A percentile compares a stretch with the other conserved stretches of the same genome.
Evolutionary conservation across 1,284 basidiomycete genomes (phyloP).

Genomic region (Mycena sp.): DNA sequence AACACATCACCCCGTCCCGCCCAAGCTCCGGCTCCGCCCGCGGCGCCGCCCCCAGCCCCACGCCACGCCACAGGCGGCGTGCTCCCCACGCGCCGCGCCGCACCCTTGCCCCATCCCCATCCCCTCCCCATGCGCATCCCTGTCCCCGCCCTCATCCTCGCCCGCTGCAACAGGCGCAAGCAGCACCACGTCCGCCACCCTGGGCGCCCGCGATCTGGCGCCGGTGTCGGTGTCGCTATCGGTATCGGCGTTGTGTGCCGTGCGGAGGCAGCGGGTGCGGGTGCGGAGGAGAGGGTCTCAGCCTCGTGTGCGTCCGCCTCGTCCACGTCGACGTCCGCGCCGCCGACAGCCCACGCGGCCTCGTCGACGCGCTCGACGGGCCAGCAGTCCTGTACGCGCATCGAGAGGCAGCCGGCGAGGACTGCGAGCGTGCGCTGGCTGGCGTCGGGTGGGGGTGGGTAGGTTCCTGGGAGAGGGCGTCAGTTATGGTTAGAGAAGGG

Average conservation of each 20-base stretch:
- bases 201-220: slow-evolving; percentile 19
- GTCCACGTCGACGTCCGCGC: slow-evolving; percentile 6
- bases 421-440: slow-evolving; percentile 23
- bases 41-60: slow-evolving; percentile 4
- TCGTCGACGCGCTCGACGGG: slow-evolving; percentile 27
- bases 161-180: slow-evolving; percentile 1
- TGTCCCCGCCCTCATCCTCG: no score
- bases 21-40: slow-evolving; percentile 18
- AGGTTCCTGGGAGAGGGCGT: slow-evolving; percentile 17
- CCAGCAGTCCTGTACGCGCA: slow-evolving; percentile 27
- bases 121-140: no score
- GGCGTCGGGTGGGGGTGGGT: slow-evolving; percentile 14
- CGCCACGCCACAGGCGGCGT: slow-evolving; percentile 25
- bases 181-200: not conserved
- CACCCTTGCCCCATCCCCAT: not conserved
- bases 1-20: slow-evolving; percentile 13
- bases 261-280: not conserved
- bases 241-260: not conserved
- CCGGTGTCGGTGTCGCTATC: not conserved
- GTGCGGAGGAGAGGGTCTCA: not conserved
- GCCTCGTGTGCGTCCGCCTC: not conserved
- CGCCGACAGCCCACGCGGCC: slow-evolving; percentile 28
- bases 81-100: slow-evolving; percentile 17
- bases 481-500: not conserved
- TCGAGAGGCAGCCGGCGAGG: slow-evolving; percentile 26